Base-by-base conservation (phyloP, 1,139 yeast species). In the Magnusiomyces tetraspermus region DNA sequence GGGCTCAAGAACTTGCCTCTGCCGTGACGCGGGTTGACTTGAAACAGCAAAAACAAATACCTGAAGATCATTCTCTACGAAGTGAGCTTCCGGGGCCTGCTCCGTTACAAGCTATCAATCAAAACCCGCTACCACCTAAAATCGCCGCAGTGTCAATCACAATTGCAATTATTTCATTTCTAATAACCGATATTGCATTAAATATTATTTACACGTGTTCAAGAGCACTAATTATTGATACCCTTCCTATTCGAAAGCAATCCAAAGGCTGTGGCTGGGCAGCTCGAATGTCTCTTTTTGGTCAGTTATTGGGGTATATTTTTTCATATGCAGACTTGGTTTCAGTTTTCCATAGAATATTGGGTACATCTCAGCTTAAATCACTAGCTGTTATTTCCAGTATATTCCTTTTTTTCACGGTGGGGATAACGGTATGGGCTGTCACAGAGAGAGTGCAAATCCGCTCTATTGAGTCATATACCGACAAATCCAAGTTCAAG, bases 231-330 rank as follows among this genome's bases (percentile, higher is more conserved):
- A 78, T 80, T 45, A 82, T 79, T 24, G 85, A 80, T 59, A 73
- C 76, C 51, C 75, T 79, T 10, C 78, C 82, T 1, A 67, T 76
- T 0, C 63, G 69, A 28, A 80, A 77, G 57, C 85, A 80, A 57
- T 78, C 76, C 53, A 60, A 67, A 3, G 82, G 84, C 21, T 82
- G 82, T 60, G 87, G 86, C 1, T 81, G 85, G 86, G 88, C 87
- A 0, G 85, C 87, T 2, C 66, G 86, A 48, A 77, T 82, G 76
- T 79, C 82, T 54, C 80, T 83, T 0, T 67, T 69, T 1, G 82
- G 82, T 54, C 81, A 80, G 55, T 71, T 80, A 21, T 57, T 75
- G 26, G 83, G 83, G 1, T 80, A 77, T 60, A 71, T 74, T 58
- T 59, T 77, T 53, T 50, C 43, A 45, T 49, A 28, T 10, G n/a